Base-by-base conservation (phyloP, 2,329 filamentous ascomycete species). In the Rhinocladiella similis region DNA sequence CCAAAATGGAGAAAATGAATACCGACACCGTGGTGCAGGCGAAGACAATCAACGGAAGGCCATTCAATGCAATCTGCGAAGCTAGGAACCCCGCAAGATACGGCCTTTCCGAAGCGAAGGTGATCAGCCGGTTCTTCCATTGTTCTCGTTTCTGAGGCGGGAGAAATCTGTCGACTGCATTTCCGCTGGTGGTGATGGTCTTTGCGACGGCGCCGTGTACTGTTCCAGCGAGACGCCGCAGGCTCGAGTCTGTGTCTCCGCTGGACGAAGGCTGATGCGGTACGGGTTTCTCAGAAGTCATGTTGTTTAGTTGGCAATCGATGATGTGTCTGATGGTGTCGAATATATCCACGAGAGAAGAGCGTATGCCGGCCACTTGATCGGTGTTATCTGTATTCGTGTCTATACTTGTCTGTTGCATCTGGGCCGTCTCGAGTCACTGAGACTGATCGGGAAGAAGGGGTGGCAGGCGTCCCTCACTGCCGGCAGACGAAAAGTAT, bases 1-100 rank as follows among this genome's bases (percentile, higher is more conserved):
- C 78, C 41, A 85, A 73, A 39, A 89, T 68, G 14, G 86, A 82
- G 69, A 90, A 81, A 60, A 85, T 70, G 60, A 86, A 72, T 57
- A 86, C 82, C 38, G 82, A 83, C 39, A 86, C 64, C 53, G 81
- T 77, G 76, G 92, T 91, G 64, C 82, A 75, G 54, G 80, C 61
- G 75, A 94, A 93, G 60, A 91, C 73, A 39, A 85, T 71, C 56
- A 92, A 66, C 1, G 90, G 90, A 13, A 89, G 71, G 55, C 84
- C 80, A 13, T 84, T 85, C 60, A 91, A 79, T 56, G 84, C 70
- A 56, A 86, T 66, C 69, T 92, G 89, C 27, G 81, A 76, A 45
- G 82, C 72, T 55, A 91, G 68, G 70, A 94, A 90, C 56, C 85
- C 83, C 53, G 88, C 85, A 42, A 91, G 75, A 60, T 90, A 75